Base-by-base conservation (phyloP, 139 green algal genomes). In the Nannochloris sp. region DNA sequence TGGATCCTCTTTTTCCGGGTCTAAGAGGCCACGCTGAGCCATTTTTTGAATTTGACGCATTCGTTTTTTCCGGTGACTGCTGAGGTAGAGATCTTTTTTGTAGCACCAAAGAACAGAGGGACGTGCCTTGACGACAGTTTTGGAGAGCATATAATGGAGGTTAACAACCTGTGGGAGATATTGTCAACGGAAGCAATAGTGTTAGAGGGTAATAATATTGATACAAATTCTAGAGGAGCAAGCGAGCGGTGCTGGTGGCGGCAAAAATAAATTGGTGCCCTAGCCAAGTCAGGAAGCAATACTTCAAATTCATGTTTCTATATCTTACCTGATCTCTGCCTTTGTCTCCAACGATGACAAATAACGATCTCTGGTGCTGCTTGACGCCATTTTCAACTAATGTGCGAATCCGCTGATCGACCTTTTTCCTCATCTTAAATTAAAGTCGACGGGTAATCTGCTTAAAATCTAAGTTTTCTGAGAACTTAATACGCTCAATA, bases 21-120 rank as follows among this genome's bases (percentile, higher is more conserved):
- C 92, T 39, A 97, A 79, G 67, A 96, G 77, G 0, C 93, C 90
- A 19, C 88, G 77, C 77, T 95, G 81, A 33, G 84, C 81, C 89
- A 97, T 86, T 78, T 96, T 97, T 72, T 96, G 92, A 44, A 98
- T 87, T 75, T 99, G 93, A 27, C 87, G 82, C 83, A 93, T 90
- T 25, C 94, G 83, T 80, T 99, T 99, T 77, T 93, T 95, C 35
- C 78, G 77, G 81, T 99, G 86, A 61, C 84, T 46, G 45, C 36
- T 60, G 4, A 98, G 70, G 63, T 95, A 86, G 6, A 99, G 76
- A 27, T 99, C 91, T 72, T 95, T 96, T 76, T 99, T 99, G 85
- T 99, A 99, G 86, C 94, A 99, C 94, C 94, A 99, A 13, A 99
- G 82, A 56, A 99, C 93, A 13, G 77, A 89, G 3, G 93, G 93